A percentile compares a stretch with the other conserved stretches of the same genome.
Conservation (phyloP, 164 flowering plant genomes). For the Cinnamomum micranthum region DNA sequence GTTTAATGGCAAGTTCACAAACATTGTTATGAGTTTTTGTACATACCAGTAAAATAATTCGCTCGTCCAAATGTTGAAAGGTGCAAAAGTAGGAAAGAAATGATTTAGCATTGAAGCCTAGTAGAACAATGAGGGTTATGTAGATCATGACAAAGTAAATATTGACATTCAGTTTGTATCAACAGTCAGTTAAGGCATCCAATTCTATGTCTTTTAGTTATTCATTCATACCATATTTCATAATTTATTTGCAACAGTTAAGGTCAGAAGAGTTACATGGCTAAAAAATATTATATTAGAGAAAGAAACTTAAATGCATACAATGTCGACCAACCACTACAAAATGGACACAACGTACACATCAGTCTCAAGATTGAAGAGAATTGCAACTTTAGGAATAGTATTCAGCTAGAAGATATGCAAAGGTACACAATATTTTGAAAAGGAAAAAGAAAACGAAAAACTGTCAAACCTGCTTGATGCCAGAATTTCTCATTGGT, state of each 20-base stretch:
- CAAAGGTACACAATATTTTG: not conserved
- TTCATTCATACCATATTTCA: not conserved
- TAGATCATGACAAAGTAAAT: too few relatives aligned
- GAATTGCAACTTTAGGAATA: not conserved
- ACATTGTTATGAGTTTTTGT: too few relatives aligned
- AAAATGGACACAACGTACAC: not conserved
- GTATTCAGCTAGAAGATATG: not conserved
- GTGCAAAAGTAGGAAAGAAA: too few relatives aligned
- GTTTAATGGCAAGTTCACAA: too few relatives aligned
- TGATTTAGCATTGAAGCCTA: too few relatives aligned
- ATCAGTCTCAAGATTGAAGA: not conserved
- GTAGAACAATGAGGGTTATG: too few relatives aligned
- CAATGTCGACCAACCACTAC: not conserved
- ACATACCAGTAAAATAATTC: too few relatives aligned
- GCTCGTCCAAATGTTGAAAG: too few relatives aligned
- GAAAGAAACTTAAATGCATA: not conserved
- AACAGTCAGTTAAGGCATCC: not conserved
- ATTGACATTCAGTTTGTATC: not conserved
- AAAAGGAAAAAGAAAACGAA: not conserved
- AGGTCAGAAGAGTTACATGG: not conserved
- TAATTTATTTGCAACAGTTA: not conserved
- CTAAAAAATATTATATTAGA: not conserved
- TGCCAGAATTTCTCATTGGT: constrained; percentile 95
- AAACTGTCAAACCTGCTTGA: constrained; percentile 62
- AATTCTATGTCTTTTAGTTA: not conserved